These are phyloP conservation scores for Plasmopara viticola DNA, from an alignment of 352 stramenopile species.

Conservation along the genomic window DNA sequence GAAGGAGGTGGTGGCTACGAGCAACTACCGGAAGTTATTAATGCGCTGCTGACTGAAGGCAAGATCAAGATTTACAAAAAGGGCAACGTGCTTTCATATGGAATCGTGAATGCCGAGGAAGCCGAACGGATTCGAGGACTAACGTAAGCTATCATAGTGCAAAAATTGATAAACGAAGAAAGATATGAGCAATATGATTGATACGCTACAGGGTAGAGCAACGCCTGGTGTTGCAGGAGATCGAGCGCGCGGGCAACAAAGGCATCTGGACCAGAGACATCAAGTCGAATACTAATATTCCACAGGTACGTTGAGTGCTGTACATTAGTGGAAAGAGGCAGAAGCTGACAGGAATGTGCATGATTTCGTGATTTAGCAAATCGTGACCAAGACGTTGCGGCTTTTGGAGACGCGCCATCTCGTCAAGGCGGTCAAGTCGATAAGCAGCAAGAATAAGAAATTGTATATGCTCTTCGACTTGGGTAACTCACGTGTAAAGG, in stretches of 20 bases:
- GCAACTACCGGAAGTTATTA: constrained; percentile 77
- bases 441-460: constrained; percentile 99
- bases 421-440: constrained; percentile 99
- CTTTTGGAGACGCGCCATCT: constrained; percentile 93
- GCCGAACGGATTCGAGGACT: constrained; percentile 80
- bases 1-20: constrained; percentile 64
- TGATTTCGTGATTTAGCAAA: constrained; percentile 58
- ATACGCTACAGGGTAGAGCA: constrained; percentile 56
- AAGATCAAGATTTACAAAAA: constrained; percentile 89
- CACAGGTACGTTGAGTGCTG: constrained; percentile 44
- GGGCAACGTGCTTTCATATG: constrained; percentile 78
- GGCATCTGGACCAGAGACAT: constrained; percentile 99
- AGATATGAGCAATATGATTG: constrained; percentile 13
- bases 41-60: constrained; percentile 75
- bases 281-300: constrained; percentile 96
- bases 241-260: constrained; percentile 95
- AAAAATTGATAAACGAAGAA: no score
- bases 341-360: constrained; percentile 5
- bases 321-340: background rate
- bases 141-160: constrained; percentile 29
- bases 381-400: constrained; percentile 98
- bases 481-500: constrained; percentile 27
- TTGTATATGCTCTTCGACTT: constrained; percentile 98
- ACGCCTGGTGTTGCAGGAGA: constrained; percentile 88
- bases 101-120: constrained; percentile 75